Evolutionary conservation across 768 basidiomycete genomes (phyloP).

Genomic region (Tremella mesenterica): DNA sequence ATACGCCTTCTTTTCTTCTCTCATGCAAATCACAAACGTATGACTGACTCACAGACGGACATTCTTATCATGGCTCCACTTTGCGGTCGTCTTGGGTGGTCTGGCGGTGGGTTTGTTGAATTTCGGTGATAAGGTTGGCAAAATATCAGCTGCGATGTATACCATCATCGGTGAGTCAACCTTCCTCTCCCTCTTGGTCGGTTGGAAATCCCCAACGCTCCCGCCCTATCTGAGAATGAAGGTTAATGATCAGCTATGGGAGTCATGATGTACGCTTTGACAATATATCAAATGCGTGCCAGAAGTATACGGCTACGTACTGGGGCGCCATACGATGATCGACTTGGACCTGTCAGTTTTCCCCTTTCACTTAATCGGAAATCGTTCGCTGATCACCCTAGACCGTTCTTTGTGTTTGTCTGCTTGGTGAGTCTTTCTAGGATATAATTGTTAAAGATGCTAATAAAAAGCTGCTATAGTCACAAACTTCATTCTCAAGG

Average conservation of each 20-base stretch:
- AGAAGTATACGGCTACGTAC: constrained; percentile 83
- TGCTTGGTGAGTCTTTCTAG: constrained; percentile 25
- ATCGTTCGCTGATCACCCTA: constrained; percentile 5
- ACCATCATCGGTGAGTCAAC: constrained; percentile 69
- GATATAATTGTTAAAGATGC: too few species aligned
- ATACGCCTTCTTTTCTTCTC: constrained; percentile 9
- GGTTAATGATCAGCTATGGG: constrained; percentile 62
- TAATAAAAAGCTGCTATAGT: constrained; percentile 39
- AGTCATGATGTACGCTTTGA: constrained; percentile 92
- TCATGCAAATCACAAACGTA: background rate
- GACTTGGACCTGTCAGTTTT: constrained; percentile 77
- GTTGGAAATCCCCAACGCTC: too few species aligned
- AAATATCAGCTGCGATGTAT: constrained; percentile 93
- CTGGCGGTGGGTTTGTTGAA: constrained; percentile 91
- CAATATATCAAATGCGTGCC: constrained; percentile 94
- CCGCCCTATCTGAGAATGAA: background rate
- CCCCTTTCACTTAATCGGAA: background rate
- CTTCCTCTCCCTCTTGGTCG: background rate
- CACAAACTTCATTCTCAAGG: constrained; percentile 43
- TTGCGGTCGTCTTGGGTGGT: constrained; percentile 93
- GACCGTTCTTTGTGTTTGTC: constrained; percentile 39
- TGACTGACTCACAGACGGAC: constrained; percentile 47
- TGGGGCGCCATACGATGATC: constrained; percentile 90
- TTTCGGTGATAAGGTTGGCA: constrained; percentile 95
- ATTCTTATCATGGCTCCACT: constrained; percentile 97